Evolutionary conservation across 371 early-diverging fungal genomes (phyloP), one percentile per base, ranked within the genome.

Genomic region (Cokeromyces recurvatus): DNA sequence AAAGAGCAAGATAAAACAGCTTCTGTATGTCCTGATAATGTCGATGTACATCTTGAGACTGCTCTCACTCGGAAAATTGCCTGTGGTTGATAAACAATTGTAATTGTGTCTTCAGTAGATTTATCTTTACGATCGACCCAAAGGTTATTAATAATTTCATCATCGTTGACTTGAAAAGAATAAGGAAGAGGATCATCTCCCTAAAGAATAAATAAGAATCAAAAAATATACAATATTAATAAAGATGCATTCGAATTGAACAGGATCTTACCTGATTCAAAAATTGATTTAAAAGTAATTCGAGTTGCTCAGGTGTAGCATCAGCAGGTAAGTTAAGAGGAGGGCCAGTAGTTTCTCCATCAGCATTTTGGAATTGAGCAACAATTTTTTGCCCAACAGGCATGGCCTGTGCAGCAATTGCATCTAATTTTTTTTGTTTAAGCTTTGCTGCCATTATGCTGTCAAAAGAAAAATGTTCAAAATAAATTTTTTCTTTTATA

Each of bases 51-150:
- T 14, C 95, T 81, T 1, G 92, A 89, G 8, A 95, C 93, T 2
- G 94, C 85, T 17, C 92, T 80, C 15, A 97, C 95, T 38, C 87
- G 77, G 79, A 97, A 97, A 20, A 94, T 77, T 15, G 97, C 94
- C 67, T 94, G 95, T 7, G 97, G 97, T 51, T 86, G 85, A 70
- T 95, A 97, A 4, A 85, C 72, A 56, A 97, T 93, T 1, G 75
- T 84, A 36, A 97, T 68, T 11, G 82, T 78, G 32, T 91, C 86
- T 81, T 97, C 97, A 0, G 86, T 83, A 11, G 90, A 83, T 43
- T 80, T 78, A 31, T 84, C 79, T 50, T 79, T 77, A 21, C 79
- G 77, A 71, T 95, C 96, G 23, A 64, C 59, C 62, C 87, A 81
- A 27, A 97, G 57, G 55, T 77, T 77, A 32, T 62, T 76, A 17